These are phyloP conservation scores for Backusella mclennaniae DNA, from an alignment of 192 early-diverging fungal species.

Conservation along the genomic window DNA sequence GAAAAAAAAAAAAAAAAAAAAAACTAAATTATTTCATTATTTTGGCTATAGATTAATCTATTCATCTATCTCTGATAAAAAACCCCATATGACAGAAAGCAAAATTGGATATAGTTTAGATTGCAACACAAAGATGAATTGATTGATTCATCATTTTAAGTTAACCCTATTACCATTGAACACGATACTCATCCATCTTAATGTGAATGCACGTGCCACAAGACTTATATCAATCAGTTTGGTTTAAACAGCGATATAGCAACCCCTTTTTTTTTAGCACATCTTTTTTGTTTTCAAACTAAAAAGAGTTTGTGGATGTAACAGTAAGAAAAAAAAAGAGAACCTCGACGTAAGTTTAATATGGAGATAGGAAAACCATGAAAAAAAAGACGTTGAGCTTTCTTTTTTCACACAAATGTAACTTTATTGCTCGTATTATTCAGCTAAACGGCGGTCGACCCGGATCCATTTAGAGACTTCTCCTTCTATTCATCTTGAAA, in stretches of 20 bases:
- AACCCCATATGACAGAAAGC: not conserved
- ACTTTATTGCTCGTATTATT: not conserved
- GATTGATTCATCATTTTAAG: slow-evolving; percentile 1
- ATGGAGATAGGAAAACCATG: not conserved
- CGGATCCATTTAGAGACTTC: not conserved
- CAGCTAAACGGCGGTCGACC: not conserved
- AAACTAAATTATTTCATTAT: not conserved
- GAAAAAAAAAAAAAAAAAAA: not conserved
- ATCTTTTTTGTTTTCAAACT: not conserved
- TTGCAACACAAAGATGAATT: slow-evolving; percentile 10
- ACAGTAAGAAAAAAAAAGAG: not conserved
- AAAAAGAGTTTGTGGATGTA: not conserved
- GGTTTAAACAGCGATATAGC: not conserved
- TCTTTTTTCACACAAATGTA: not conserved
- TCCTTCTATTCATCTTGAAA: not conserved
- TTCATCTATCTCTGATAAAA: not conserved
- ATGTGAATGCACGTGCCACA: slow-evolving; percentile 7
- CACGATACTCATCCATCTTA: slow-evolving; percentile 4
- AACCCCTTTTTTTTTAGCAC: not conserved
- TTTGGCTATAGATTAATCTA: not conserved
- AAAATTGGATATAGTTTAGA: not conserved
- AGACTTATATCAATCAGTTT: not conserved
- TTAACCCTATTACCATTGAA: slow-evolving; percentile 7
- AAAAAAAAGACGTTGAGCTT: not conserved
- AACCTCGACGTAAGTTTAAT: not conserved